Evolutionary conservation across 2,329 filamentous ascomycete species (phyloP), one percentile per base, ranked within the genome.

Genomic region (Colletotrichum plurivorum): DNA sequence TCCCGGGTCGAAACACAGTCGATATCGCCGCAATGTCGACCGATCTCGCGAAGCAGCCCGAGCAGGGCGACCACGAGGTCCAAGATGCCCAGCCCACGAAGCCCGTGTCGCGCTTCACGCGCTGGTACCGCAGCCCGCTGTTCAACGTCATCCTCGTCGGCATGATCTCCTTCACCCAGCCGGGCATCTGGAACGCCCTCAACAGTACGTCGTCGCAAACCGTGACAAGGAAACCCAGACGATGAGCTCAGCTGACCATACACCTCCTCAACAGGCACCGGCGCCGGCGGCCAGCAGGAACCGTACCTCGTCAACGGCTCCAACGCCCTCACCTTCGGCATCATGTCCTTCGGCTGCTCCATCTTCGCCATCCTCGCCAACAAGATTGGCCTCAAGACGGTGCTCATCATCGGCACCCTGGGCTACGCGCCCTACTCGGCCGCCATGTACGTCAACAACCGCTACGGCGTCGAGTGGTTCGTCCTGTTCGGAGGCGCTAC

Each of bases 221-320:
- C 36, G 13, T 3, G 1, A 7, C 41, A 0, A 31, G 8, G 20
- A 22, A 22, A 22, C 20, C 4, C 0, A 20, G 13, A 15, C 12
- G 1, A 13, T 0, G 9, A 15, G 4, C 25, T 67, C 2, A 67
- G 8, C 31, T 36, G 3, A 36, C 31, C 31, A 36, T 36, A 36
- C 31, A 36, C 8, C 4, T 36, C 31, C 10, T 1, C 9, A 4
- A 0, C 45, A 75, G 75, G 72, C 57, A 76, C 75, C 0, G 92
- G 92, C 8, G 92, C 90, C 1, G 92, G 92, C 54, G 92, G 92
- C 4, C 84, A 88, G 41, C 84, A 90, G 72, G 84, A 85, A 16
- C 92, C 92, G 0, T 86, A 90, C 73, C 84, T 94, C 1, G 89
- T 94, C 55, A 93, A 93, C 73, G 85, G 88, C 0, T 90, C 90